Evolutionary conservation across 2,329 filamentous ascomycete genomes (phyloP), one percentile per base, ranked within the genome.

Genomic region (Alternaria conjuncta): DNA sequence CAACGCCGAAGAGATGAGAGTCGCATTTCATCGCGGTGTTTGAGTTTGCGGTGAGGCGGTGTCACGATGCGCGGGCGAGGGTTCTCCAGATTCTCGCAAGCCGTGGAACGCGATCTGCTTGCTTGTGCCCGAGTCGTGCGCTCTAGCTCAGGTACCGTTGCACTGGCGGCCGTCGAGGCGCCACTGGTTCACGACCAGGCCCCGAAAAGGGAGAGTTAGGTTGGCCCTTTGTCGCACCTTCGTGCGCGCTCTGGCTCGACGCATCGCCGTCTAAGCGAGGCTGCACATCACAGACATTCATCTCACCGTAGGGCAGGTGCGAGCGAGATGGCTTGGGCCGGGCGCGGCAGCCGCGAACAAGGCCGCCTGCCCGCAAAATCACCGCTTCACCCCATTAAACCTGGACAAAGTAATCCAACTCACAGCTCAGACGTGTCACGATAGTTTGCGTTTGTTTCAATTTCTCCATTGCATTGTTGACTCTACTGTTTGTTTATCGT

Each of bases 281-380:
- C 46, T 53, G 55, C 36, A 36, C 47, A 9, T 43, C 28, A 41
- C 20, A 32, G 36, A 55, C 23, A 20, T 18, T 6, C 36, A 20
- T 28, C n/a, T 43, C 41, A 18, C 28, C 20, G 23, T 28, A 44
- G 36, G 53, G 53, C 53, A 56, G 43, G n/a, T 45, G 23, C 54
- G 41, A 41, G 54, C 28, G 54, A 56, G 41, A 32, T 46, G 41
- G 36, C 25, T 44, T 56, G 25, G 25, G 25, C 26, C 26, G 32
- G 36, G 23, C 25, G 32, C 56, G 26, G 21, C 51, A 57, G 20
- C 8, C 28, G 30, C 49, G 20, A 53, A 61, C 45, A 58, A 61
- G 60, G 23, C 59, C 46, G 59, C 8, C 45, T 4, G 49, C 49
- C 49, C 49, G 49, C 49, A 53, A 53, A 61, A 61, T 58, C 32